These are phyloP conservation scores for Starmerella apis DNA, from an alignment of 805 yeast species.

Conservation along the genomic window DNA sequence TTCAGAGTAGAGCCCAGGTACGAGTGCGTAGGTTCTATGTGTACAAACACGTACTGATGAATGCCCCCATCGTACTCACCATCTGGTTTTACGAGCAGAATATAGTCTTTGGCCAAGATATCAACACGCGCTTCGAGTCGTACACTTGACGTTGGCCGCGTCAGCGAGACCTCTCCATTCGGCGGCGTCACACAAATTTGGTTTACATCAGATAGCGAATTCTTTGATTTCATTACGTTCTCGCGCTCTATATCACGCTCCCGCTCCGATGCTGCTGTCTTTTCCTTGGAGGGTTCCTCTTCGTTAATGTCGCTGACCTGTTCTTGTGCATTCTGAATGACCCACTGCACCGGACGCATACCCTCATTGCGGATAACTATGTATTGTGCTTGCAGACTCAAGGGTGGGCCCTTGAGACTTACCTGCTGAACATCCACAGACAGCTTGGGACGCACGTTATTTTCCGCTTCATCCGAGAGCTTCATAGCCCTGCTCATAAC, in stretches of 20 bases:
- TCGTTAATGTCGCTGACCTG: neutral
- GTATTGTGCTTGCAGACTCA: conserved; percentile 11
- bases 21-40: conserved; percentile 28
- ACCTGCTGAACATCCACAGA: conserved; percentile 34
- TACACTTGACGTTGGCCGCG: conserved; percentile 8
- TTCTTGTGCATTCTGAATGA: conserved; percentile 14
- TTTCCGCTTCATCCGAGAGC: conserved; percentile 38
- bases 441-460: conserved; percentile 36
- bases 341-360: conserved; percentile 16
- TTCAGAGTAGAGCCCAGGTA: conserved; percentile 31
- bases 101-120: conserved; percentile 16
- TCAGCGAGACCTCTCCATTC: conserved; percentile 11
- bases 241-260: conserved; percentile 2
- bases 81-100: conserved; percentile 13
- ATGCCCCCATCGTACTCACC: conserved; percentile 7
- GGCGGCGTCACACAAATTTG: conserved; percentile 12
- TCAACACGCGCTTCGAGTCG: conserved; percentile 10
- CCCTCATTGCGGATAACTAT: conserved; percentile 17
- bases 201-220: neutral
- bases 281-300: neutral
- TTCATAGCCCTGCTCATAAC: conserved; percentile 35
- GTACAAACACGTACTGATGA: conserved; percentile 22
- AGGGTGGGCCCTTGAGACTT: conserved; percentile 26
- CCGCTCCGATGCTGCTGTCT: neutral
- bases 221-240: too few relatives aligned